A percentile compares a stretch with the other conserved stretches of the same genome.
Conservation (phyloP, 164 flowering plant genomes). For the Buxus sempervirens region DNA sequence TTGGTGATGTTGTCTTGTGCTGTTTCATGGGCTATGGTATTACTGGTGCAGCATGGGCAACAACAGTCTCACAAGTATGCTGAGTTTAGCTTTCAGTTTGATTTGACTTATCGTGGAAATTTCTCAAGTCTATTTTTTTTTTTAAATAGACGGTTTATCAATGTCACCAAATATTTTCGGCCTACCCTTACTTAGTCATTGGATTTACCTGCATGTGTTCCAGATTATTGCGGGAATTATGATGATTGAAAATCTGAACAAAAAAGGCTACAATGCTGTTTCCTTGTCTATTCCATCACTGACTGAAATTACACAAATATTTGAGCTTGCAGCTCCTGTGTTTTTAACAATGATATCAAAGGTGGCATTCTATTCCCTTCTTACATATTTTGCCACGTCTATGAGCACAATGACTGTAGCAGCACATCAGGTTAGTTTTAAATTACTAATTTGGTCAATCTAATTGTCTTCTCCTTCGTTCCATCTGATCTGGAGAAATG, state of each 20-base stretch:
- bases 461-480: neutral
- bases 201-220: conserved; percentile 18
- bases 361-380: conserved; percentile 79
- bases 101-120: conserved; percentile 2
- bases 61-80: conserved; percentile 88
- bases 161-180: neutral
- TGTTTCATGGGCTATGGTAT: conserved; percentile 76
- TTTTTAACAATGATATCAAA: conserved; percentile 85
- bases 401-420: conserved; percentile 62
- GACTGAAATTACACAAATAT: conserved; percentile 57
- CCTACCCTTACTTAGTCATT: neutral
- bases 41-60: conserved; percentile 99
- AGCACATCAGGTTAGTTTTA: conserved; percentile 73
- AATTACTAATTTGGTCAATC: neutral
- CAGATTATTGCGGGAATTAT: conserved; percentile 85
- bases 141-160: neutral
- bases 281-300: conserved; percentile 63
- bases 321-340: conserved; percentile 89
- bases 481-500: neutral
- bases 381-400: conserved; percentile 78
- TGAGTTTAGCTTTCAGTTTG: conserved; percentile 2
- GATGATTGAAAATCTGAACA: conserved; percentile 78
- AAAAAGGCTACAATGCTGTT: conserved; percentile 73
- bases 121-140: neutral
- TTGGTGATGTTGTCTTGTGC: conserved; percentile 80